phyloP scores from a whole-genome alignment of 768 basidiomycete genomes.

The Kwoniella sp. region DNA sequence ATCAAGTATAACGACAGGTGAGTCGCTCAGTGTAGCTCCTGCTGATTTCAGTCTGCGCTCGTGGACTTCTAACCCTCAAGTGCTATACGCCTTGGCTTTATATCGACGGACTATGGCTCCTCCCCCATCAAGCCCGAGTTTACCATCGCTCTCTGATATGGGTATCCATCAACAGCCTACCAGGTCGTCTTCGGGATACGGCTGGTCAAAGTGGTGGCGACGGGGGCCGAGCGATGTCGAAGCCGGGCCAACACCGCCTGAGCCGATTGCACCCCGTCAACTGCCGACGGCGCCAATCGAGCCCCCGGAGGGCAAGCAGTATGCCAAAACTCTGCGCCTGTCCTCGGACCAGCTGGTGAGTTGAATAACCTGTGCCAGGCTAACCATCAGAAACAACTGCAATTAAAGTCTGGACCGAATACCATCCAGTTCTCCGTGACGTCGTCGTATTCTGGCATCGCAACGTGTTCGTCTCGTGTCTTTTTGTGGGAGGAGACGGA shows the following conservation, averaged over 20 bases:
- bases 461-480: constrained; percentile 84
- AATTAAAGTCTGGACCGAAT: constrained; percentile 81
- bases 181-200: constrained; percentile 33
- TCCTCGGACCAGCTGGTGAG: constrained; percentile 90
- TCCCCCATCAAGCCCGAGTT: constrained; percentile 11
- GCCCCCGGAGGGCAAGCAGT: constrained; percentile 55
- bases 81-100: constrained; percentile 66
- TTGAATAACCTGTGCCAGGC: constrained; percentile 1
- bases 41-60: constrained; percentile 62
- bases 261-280: not conserved
- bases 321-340: constrained; percentile 84
- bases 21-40: constrained; percentile 41
- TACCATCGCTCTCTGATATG: constrained; percentile 17
- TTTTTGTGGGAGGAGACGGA: constrained; percentile 95
- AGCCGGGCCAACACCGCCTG: constrained; percentile 3
- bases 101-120: constrained; percentile 59
- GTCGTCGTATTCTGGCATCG: constrained; percentile 63
- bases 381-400: constrained; percentile 66
- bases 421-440: constrained; percentile 89
- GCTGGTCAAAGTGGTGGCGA: constrained; percentile 51
- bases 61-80: constrained; percentile 66
- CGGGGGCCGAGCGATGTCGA: constrained; percentile 21
- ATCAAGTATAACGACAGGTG: constrained; percentile 70
- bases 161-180: not conserved
- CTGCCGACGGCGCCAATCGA: not conserved